Percentiles rank a stretch among this genome's conserved stretches.
phyloP scores from a whole-genome alignment of 2,329 filamentous ascomycete genomes.

The Pestalotiopsis sp. region DNA sequence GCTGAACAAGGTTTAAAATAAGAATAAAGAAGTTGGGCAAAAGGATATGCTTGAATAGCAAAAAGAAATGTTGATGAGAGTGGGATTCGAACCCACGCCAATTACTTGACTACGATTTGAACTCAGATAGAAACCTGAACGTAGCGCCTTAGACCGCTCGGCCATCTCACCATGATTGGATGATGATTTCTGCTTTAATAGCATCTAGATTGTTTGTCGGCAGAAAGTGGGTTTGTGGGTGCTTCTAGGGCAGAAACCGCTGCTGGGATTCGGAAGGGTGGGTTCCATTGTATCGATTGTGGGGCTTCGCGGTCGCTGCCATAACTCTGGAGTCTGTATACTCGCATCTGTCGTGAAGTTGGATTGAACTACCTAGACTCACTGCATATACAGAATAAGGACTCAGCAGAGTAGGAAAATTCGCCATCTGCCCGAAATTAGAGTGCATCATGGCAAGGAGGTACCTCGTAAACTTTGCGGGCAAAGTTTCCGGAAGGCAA shows the following conservation, averaged over 20 bases:
- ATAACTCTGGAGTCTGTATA: too few species aligned
- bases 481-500: too few species aligned
- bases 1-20: neutral
- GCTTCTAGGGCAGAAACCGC: neutral
- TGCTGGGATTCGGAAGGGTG: neutral
- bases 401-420: too few species aligned
- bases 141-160: constrained; percentile 11
- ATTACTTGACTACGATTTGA: constrained; percentile 2
- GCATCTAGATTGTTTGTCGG: neutral
- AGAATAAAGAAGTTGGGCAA: neutral
- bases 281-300: neutral
- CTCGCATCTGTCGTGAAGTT: too few species aligned
- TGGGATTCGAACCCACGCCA: constrained; percentile 9
- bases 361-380: too few species aligned
- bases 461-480: too few species aligned
- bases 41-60: neutral
- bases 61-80: constrained; percentile 4
- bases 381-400: too few species aligned
- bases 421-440: too few species aligned
- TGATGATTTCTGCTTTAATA: neutral
- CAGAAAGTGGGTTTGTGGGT: neutral
- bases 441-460: too few species aligned
- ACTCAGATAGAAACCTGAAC: constrained; percentile 2
- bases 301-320: too few species aligned
- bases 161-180: constrained; percentile 11